Percentiles rank a stretch among this genome's conserved stretches.
phyloP scores from a whole-genome alignment of 257 asterid species.

The Solanum megistacrolobum region DNA sequence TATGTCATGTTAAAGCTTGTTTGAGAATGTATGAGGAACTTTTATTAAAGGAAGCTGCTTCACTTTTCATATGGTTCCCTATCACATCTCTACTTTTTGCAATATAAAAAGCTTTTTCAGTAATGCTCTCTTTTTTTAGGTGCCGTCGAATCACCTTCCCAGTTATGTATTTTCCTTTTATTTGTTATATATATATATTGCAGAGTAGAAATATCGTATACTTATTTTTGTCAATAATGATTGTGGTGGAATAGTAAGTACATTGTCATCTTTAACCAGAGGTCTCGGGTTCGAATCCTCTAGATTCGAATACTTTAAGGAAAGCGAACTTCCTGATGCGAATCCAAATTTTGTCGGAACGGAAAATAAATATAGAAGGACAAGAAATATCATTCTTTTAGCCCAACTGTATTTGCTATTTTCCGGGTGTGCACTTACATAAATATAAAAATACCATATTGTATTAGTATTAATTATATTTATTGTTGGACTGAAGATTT shows the following conservation, averaged over 20 bases:
- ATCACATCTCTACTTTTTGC: neutral
- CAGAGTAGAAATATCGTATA: neutral
- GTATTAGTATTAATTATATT: neutral
- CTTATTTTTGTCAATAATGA: too few species aligned
- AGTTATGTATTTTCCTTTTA: neutral
- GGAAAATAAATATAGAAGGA: too few species aligned
- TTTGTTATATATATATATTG: neutral
- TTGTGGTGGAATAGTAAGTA: too few species aligned
- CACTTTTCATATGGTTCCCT: neutral
- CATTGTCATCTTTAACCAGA: too few species aligned
- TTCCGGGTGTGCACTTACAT: too few species aligned
- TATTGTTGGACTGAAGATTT: neutral
- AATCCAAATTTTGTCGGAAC: too few species aligned
- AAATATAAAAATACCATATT: too few species aligned
- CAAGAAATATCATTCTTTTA: too few species aligned
- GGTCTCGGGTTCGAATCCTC: too few species aligned
- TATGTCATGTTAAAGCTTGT: neutral
- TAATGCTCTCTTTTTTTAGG: neutral
- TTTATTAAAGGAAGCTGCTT: neutral
- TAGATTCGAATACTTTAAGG: too few species aligned
- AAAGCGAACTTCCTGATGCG: accelerated
- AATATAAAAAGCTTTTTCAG: neutral
- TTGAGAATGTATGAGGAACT: neutral
- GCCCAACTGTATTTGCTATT: too few species aligned
- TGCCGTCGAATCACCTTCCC: neutral